These are phyloP conservation scores for Paramecium primaurelia DNA, from an alignment of 73 alveolate species.

Conservation along the genomic window DNA sequence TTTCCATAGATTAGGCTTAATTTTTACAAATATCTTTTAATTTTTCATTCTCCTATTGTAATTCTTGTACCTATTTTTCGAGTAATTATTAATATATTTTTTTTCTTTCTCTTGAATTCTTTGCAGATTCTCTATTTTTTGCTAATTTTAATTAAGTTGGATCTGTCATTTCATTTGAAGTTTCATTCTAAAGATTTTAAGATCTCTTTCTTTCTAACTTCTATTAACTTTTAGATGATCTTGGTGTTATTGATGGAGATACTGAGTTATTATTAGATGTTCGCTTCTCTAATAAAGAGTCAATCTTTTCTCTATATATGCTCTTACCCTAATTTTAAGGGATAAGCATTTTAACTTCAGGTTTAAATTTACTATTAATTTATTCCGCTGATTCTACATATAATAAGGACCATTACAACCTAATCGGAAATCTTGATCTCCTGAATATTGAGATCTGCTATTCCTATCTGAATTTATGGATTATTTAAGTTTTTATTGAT, in stretches of 20 bases:
- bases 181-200: not conserved
- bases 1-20: not conserved
- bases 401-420: not conserved
- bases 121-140: slow-evolving; percentile 48
- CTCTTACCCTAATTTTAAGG: slow-evolving; percentile 36
- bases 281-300: slow-evolving; percentile 3
- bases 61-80: not conserved
- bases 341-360: slow-evolving; percentile 25
- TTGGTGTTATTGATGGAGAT: slow-evolving; percentile 9
- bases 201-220: slow-evolving; percentile 33
- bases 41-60: slow-evolving; percentile 15
- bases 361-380: slow-evolving; percentile 5
- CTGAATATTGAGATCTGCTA: not conserved
- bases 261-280: slow-evolving; percentile 3
- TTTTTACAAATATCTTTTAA: not conserved
- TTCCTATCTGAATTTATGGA: not conserved
- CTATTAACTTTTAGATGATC: slow-evolving; percentile 16
- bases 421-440: not conserved
- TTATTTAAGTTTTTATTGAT: not conserved
- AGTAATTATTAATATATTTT: not conserved
- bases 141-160: slow-evolving; percentile 15
- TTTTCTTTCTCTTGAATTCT: slow-evolving; percentile 43
- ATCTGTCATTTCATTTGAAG: slow-evolving; percentile 6
- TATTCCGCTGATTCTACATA: slow-evolving; percentile 31
- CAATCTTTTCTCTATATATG: slow-evolving; percentile 1